Evolutionary conservation across 352 stramenopile genomes (phyloP).

Genomic region (Phytophthora sojae): DNA sequence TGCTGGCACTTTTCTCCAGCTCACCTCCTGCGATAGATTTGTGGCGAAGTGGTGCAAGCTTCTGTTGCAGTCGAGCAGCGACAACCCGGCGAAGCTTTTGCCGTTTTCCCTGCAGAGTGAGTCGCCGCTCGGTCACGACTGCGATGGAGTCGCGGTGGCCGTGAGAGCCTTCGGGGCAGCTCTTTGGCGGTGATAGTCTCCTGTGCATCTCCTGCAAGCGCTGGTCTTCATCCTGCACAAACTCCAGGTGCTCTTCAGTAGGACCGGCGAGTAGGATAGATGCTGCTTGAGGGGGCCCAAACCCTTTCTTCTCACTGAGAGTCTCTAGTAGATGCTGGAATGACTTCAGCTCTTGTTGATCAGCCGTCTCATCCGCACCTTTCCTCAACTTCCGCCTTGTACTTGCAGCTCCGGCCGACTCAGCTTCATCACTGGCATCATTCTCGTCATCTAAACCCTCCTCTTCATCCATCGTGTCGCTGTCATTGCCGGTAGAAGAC

Average conservation of each 20-base stretch:
- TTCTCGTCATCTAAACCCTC: constrained; percentile 8
- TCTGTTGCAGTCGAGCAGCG: constrained; percentile 34
- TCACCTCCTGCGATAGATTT: constrained; percentile 21
- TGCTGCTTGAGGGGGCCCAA: constrained; percentile 6
- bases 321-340: constrained; percentile 68
- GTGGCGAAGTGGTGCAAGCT: constrained; percentile 38
- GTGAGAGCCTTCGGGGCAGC: background rate
- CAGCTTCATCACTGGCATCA: background rate
- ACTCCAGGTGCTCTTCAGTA: constrained; percentile 46
- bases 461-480: constrained; percentile 14
- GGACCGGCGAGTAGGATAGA: constrained; percentile 48
- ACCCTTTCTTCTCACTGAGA: constrained; percentile 42
- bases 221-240: constrained; percentile 57
- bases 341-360: constrained; percentile 30
- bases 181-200: constrained; percentile 20
- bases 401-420: background rate
- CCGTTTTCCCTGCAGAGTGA: constrained; percentile 32
- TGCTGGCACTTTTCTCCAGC: constrained; percentile 29
- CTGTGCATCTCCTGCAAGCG: constrained; percentile 34
- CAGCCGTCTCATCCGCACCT: constrained; percentile 2
- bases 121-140: constrained; percentile 19
- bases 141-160: constrained; percentile 10
- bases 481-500: constrained; percentile 11
- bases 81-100: constrained; percentile 35
- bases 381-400: constrained; percentile 16